Evolutionary conservation across 192 early-diverging fungal genomes (phyloP), one percentile per base, ranked within the genome.

Genomic region (Rhizophagus prolifer): DNA sequence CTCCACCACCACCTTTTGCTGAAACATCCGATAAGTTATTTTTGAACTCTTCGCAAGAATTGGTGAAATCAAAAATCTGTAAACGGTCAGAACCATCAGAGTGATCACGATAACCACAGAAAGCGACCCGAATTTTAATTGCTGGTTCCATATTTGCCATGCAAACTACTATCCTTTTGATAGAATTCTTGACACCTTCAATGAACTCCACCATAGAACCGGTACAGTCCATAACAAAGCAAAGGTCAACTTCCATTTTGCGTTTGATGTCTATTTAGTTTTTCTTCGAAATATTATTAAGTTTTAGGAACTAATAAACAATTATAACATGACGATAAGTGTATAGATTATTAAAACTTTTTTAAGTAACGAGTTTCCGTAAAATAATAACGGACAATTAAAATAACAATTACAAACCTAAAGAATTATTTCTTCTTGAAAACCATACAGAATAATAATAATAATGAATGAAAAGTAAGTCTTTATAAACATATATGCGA

Each of bases 101-200:
- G 19, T 67, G 19, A 6, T 78, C 77, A 34, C 77, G 70, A 50
- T 78, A 78, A 2, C 77, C 77, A 62, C 69, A 73, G 28, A 78
- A 78, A 13, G 46, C 77, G n/a, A 73, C 21, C 0, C 72, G 28
- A 46, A 78, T 61, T 75, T 50, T 75, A 58, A 75, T 65, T 7
- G 19, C 12, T 1, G 74, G 74, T 16, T 75, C 46, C 21, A 62
- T 31, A 54, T 23, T 25, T 47, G 46, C 30, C n/a, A 75, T 58
- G 25, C 65, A 34, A 3, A 50, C 46, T 75, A n/a, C 38, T n/a
- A 75, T 62, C 19, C 30, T 19, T 50, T 63, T 21, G 23, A 75
- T 75, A 30, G 60, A 50, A 30, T 65, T 4, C 30, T 75, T 75
- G 5, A 62, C 62, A 50, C 34, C 74, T 6, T 21, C 25, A 31